These are phyloP conservation scores for Periconia sp. DNA, from an alignment of 2,329 filamentous ascomycete genomes.

Conservation along the genomic window DNA sequence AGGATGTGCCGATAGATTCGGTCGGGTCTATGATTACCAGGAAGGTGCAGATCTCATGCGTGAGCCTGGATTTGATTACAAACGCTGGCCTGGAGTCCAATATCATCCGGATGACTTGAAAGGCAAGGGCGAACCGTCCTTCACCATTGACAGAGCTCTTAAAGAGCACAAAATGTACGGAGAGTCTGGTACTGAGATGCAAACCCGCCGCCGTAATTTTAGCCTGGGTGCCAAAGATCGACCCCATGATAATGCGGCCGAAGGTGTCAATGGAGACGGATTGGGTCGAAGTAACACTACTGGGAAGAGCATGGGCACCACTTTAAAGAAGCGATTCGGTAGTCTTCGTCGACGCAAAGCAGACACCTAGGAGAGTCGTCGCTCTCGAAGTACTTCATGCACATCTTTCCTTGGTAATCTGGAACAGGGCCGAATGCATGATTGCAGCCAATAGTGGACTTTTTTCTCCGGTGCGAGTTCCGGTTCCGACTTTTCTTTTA, in stretches of 20 bases:
- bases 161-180: constrained; percentile 59
- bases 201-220: constrained; percentile 41
- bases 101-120: constrained; percentile 79
- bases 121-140: constrained; percentile 79
- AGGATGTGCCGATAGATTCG: constrained; percentile 67
- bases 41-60: constrained; percentile 87
- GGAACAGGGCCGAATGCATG: background rate
- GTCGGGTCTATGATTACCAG: constrained; percentile 73
- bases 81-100: constrained; percentile 67
- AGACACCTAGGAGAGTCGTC: constrained; percentile 13
- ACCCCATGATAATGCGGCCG: constrained; percentile 16
- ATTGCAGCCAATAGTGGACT: background rate
- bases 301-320: constrained; percentile 38
- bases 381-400: background rate
- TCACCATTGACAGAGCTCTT: constrained; percentile 67
- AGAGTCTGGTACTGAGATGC: constrained; percentile 48
- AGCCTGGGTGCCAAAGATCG: constrained; percentile 39
- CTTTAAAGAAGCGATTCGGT: constrained; percentile 52
- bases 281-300: constrained; percentile 40
- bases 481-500: background rate
- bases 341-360: constrained; percentile 45
- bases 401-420: background rate
- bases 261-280: constrained; percentile 26
- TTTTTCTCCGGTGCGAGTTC: background rate
- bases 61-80: constrained; percentile 79